Percentiles rank a stretch among this genome's conserved stretches.
phyloP scores from a whole-genome alignment of 2,329 filamentous ascomycete species.

The Fusarium nurragi region DNA sequence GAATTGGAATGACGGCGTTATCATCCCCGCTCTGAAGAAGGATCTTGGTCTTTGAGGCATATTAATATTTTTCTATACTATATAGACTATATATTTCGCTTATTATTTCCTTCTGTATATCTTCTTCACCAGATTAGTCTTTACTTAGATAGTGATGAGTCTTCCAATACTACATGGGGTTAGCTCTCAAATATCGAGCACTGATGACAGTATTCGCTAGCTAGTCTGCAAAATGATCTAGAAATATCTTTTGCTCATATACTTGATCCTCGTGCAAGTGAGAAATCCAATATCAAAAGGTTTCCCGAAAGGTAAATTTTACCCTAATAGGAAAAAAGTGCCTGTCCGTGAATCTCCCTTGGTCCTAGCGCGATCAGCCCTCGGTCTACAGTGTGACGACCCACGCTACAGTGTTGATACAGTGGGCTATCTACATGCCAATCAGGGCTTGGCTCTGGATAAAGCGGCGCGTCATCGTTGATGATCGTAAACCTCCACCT shows the following conservation, averaged over 20 bases:
- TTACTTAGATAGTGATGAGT: too few relatives aligned
- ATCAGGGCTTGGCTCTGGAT: background rate
- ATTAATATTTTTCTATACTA: fast-evolving
- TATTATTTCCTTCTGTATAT: background rate
- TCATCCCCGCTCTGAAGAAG: constrained; percentile 30
- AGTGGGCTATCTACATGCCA: background rate
- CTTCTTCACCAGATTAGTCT: too few relatives aligned
- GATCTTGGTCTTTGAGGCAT: constrained; percentile 19
- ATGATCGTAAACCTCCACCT: background rate
- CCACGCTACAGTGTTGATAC: too few relatives aligned
- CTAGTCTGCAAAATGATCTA: too few relatives aligned
- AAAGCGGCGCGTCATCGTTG: background rate
- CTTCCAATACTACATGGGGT: too few relatives aligned
- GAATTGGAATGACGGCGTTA: constrained; percentile 31
- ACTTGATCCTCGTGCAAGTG: too few relatives aligned
- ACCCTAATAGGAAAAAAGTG: background rate
- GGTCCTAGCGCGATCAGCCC: background rate
- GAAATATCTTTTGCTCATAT: too few relatives aligned
- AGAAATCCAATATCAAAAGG: too few relatives aligned
- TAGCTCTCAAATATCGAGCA: too few relatives aligned
- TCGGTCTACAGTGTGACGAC: fast-evolving
- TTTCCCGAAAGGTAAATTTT: too few relatives aligned
- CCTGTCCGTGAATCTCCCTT: background rate
- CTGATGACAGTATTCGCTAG: too few relatives aligned
- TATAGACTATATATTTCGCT: background rate